Base-by-base conservation (phyloP, 352 stramenopile genomes). In the Phytopythium aichiense region DNA sequence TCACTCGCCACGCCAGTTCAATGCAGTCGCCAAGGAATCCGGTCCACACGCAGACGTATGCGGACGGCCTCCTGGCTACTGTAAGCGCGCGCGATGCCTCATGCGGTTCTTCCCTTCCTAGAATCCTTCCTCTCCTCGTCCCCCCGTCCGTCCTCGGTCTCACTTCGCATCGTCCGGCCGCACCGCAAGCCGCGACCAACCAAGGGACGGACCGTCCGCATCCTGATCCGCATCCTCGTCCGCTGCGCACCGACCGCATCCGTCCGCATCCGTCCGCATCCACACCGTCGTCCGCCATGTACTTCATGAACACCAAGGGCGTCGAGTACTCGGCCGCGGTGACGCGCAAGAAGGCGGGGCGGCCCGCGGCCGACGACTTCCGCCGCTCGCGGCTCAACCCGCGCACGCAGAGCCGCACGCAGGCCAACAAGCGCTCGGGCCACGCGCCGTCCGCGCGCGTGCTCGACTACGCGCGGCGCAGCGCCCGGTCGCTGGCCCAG, bases 381-480 rank as follows among this genome's bases (percentile, higher is more conserved):
- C 59, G n/a, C 65, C 83, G 79, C 59, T 81, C 73, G 51, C 66
- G 59, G 22, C 56, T 53, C 57, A 74, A 79, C 61, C 64, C 72
- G 63, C 58, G 69, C 50, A 72, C 58, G 64, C 81, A 81, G 74
- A 85, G 76, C 61, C 76, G 76, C 50, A 76, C 76, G 63, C 67
- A 63, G 28, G 60, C 42, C 15, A 76, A 60, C 59, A 79, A 81
- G 64, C 77, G 66, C 48, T 76, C 76, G 54, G 71, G 68, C 46
- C 71, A 79, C 59, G 76, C 73, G 65, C 81, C 81, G 48, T 88
- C 78, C 56, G 59, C 61, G 15, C 69, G 81, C 7, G 77, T 90
- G 71, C 77, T 90, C 48, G 73, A 81, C 37, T 72, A 74, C 30
- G 80, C 84, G 65, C 81, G 73, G 38, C 69, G 75, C 40, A 73